Evolutionary conservation across 2,329 filamentous ascomycete species (phyloP), one percentile per base, ranked within the genome.

Genomic region (Epichloe baconii): DNA sequence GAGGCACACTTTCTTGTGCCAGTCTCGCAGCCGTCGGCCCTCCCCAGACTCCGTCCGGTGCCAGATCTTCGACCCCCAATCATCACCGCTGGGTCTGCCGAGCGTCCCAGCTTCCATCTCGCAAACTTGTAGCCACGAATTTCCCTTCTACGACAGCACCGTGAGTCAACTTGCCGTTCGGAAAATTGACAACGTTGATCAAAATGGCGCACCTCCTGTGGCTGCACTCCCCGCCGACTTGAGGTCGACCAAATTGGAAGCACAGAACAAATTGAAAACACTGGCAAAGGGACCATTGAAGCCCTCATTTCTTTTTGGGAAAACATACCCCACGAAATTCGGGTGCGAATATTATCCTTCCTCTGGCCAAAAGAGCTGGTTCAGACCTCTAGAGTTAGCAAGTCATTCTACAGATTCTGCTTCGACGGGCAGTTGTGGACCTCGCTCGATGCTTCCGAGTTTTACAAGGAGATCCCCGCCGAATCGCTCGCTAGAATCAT

Each of bases 341-440:
- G 84, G 58, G 75, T 95, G 58, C 73, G 86, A 42, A 81, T 96
- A 48, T 76, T 97, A 52, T 76, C 80, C 5, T 88, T 85, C 59
- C 73, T 97, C 19, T 74, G 75, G 31, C 89, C 90, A 0, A 88
- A 83, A 62, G 84, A 97, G 63, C 78, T 97, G 36, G 81, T 96
- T 11, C 79, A 82, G 53, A 79, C 79, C 51, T 95, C 91, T 1
- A 72, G 80, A 17, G 85, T 93, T 19, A 91, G 82, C 63, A 88
- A 82, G 65, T 69, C 76, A 5, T 96, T 93, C 73, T 75, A 95
- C 65, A 75, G 77, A 46, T 82, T 87, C 68, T 96, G 91, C 68
- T 95, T 91, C 60, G 91, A 98, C 65, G 93, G 93, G 2, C 93
- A 98, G 68, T 71, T 97, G 15, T 98, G 93, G 93, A 83, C 82